Conservation (phyloP, 495 filamentous ascomycete species). For the Tetracladium marchalianum region DNA sequence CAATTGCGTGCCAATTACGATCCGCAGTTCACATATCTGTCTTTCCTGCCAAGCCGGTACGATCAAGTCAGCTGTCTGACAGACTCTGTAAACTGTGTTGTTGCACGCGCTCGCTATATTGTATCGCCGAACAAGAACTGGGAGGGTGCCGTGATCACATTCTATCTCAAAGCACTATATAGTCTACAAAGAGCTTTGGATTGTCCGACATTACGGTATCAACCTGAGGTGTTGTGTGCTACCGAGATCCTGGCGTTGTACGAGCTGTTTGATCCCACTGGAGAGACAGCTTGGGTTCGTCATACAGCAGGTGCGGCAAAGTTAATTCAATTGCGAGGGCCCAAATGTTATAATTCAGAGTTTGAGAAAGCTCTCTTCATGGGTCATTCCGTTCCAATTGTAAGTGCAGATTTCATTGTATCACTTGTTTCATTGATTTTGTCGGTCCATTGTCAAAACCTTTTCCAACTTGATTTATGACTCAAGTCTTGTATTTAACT, state of each 20-base stretch:
- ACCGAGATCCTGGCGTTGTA: conserved; percentile 25
- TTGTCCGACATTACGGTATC: conserved; percentile 13
- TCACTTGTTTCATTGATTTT: neutral
- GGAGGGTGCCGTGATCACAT: conserved; percentile 13
- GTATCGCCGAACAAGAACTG: conserved; percentile 9
- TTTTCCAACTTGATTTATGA: no score
- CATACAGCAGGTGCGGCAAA: conserved; percentile 23
- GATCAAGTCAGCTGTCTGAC: conserved; percentile 23
- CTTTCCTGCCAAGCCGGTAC: conserved; percentile 24
- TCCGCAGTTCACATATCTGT: conserved; percentile 23
- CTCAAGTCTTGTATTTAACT: no score
- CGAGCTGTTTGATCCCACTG: conserved; percentile 20
- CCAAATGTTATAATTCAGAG: conserved; percentile 22
- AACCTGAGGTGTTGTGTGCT: conserved; percentile 27
- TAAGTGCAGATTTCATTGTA: conserved; percentile 2
- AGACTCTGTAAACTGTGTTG: conserved; percentile 24
- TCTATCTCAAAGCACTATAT: conserved; percentile 25
- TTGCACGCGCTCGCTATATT: conserved; percentile 22
- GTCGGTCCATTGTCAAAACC: no score
- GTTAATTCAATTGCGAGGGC: conserved; percentile 27
- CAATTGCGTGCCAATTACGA: conserved; percentile 12
- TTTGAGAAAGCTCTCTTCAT: conserved; percentile 29
- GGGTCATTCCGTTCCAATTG: conserved; percentile 24
- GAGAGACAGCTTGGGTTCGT: conserved; percentile 21
- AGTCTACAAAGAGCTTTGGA: conserved; percentile 26